Percentiles rank a stretch among this genome's conserved stretches.
Evolutionary conservation across 768 basidiomycete species (phyloP).

Genomic region (Podaxis pistillaris): DNA sequence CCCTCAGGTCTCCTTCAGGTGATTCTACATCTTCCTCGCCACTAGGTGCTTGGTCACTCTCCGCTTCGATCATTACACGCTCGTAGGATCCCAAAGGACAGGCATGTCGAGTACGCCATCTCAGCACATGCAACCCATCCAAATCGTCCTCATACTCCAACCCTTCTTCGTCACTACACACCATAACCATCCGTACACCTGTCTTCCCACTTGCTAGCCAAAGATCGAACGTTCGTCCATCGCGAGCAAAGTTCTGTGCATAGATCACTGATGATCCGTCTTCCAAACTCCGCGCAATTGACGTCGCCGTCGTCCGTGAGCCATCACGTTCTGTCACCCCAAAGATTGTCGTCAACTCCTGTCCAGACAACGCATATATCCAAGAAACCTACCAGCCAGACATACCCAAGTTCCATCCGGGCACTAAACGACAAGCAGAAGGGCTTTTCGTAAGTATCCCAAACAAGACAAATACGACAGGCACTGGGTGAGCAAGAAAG

Average conservation of each 20-base stretch:
- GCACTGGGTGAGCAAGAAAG: background rate
- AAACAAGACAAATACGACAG: background rate
- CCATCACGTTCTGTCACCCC: background rate
- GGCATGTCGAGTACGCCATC: constrained; percentile 27
- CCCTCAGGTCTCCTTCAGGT: constrained; percentile 22
- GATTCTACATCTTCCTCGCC: constrained; percentile 12
- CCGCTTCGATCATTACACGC: background rate
- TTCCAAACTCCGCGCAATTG: background rate
- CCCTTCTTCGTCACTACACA: constrained; percentile 16
- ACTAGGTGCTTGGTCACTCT: constrained; percentile 12
- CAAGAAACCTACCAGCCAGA: constrained; percentile 25
- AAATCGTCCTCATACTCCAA: constrained; percentile 18
- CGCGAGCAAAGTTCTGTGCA: background rate
- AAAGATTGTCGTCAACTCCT: background rate
- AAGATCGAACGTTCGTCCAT: background rate
- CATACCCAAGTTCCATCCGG: constrained; percentile 28
- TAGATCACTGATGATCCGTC: background rate
- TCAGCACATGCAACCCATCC: constrained; percentile 21
- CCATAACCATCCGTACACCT: constrained; percentile 6
- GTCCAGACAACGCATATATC: background rate
- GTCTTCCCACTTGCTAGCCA: background rate
- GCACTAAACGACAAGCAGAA: constrained; percentile 17
- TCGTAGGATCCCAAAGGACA: constrained; percentile 21
- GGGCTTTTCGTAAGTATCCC: background rate
- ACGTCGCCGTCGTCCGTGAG: too few relatives aligned